A percentile compares a stretch with the other conserved stretches of the same genome.
phyloP scores from a whole-genome alignment of 495 filamentous ascomycete species.

The Neurospora sp. region DNA sequence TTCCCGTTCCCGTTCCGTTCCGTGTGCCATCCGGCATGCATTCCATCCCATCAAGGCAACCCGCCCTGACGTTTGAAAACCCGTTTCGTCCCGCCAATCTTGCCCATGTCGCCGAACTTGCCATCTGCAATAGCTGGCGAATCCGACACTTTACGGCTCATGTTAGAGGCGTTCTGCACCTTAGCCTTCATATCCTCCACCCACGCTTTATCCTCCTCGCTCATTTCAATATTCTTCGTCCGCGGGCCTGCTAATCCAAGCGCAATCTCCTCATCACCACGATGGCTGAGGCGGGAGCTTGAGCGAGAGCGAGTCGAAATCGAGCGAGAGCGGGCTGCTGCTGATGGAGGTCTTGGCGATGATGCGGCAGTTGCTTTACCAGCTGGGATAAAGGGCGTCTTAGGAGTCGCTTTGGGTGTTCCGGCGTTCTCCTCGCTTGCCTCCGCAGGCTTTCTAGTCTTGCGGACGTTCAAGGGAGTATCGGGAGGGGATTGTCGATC shows the following conservation, averaged over 20 bases:
- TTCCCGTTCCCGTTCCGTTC: neutral
- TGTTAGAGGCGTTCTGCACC: conserved; percentile 42
- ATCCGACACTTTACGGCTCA: conserved; percentile 22
- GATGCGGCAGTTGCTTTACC: conserved; percentile 6
- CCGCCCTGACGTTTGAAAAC: conserved; percentile 30
- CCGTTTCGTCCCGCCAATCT: conserved; percentile 45
- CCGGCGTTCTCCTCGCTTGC: conserved; percentile 12
- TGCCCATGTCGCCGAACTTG: conserved; percentile 49
- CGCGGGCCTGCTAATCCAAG: conserved; percentile 56
- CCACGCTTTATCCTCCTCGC: conserved; percentile 56
- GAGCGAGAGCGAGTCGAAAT: conserved; percentile 30
- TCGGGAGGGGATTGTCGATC: conserved; percentile 21
- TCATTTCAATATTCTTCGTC: conserved; percentile 47
- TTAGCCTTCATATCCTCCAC: conserved; percentile 65
- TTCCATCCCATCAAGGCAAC: neutral
- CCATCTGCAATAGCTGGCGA: conserved; percentile 16
- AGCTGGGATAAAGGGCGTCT: neutral
- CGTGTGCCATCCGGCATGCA: neutral
- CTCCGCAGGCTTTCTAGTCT: conserved; percentile 34
- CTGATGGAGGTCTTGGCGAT: conserved; percentile 6
- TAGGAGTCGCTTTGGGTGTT: neutral
- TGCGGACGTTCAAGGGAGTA: conserved; percentile 36
- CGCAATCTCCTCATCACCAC: conserved; percentile 45
- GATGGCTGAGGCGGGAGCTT: conserved; percentile 34
- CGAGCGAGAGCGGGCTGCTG: conserved; percentile 23